phyloP scores from a whole-genome alignment of 2,329 filamentous ascomycete species.

The Colletotrichum tabaci region DNA sequence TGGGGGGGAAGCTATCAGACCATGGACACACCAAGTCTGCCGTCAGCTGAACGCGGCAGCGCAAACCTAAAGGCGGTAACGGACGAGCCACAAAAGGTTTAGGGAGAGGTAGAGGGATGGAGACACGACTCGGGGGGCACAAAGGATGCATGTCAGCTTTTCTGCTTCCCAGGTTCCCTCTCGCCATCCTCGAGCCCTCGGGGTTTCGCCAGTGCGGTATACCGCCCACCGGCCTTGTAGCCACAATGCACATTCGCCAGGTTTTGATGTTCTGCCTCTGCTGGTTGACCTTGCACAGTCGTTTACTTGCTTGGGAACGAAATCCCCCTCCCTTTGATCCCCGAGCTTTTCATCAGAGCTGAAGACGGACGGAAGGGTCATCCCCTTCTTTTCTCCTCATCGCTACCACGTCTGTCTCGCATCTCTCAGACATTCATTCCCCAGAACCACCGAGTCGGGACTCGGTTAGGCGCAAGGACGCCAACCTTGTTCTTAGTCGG shows the following conservation, averaged over 20 bases:
- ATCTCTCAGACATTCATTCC: background rate
- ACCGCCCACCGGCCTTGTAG: constrained; percentile 6
- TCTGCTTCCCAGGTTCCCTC: background rate
- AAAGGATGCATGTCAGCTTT: constrained; percentile 20
- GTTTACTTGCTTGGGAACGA: too few relatives aligned
- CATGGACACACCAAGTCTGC: background rate
- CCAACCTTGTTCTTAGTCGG: constrained; percentile 5
- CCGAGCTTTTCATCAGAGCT: background rate
- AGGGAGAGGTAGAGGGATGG: background rate
- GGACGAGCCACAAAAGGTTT: background rate
- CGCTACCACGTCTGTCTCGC: background rate
- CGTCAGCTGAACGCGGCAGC: constrained; percentile 15
- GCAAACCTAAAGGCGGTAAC: background rate
- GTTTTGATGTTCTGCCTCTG: background rate
- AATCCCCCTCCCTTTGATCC: too few relatives aligned
- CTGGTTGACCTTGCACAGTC: background rate
- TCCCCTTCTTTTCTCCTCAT: background rate
- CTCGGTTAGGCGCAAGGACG: constrained; percentile 14
- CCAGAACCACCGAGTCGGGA: constrained; percentile 12
- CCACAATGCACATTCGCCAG: constrained; percentile 6
- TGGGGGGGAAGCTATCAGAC: background rate
- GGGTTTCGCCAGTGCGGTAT: constrained; percentile 1
- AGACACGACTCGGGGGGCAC: background rate
- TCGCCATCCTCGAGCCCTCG: background rate
- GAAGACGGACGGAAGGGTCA: background rate